Conservation (phyloP, 176 grass and related monocot species). For the Eragrostis nindensis region DNA sequence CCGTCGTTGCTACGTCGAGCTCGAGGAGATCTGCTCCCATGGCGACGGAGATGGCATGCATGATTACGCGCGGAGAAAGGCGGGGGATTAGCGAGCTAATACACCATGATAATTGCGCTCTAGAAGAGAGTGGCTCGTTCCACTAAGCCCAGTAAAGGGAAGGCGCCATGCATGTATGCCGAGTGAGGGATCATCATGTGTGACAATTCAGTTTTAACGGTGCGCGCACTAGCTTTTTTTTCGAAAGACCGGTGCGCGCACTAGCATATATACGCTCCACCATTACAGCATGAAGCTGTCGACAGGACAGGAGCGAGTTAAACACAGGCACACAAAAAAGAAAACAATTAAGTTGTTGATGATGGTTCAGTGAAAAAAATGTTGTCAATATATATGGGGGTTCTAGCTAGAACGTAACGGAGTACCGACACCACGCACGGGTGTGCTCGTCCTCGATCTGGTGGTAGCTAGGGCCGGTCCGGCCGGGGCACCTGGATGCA, state of each 20-base stretch:
- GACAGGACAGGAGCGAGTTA: neutral
- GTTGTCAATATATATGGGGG: neutral
- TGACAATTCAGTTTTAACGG: conserved; percentile 84
- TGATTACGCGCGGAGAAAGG: conserved; percentile 31
- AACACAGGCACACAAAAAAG: neutral
- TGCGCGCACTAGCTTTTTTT: conserved; percentile 56
- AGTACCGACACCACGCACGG: too few relatives aligned
- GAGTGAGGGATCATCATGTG: conserved; percentile 36
- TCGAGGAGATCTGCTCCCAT: neutral
- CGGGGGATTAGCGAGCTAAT: conserved; percentile 32
- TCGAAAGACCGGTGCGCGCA: conserved; percentile 70
- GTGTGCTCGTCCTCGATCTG: neutral
- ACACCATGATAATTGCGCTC: conserved; percentile 43
- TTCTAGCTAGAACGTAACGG: neutral
- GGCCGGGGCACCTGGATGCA: neutral
- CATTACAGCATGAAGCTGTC: neutral
- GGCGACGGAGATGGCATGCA: too few relatives aligned
- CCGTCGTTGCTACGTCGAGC: conserved; percentile 34
- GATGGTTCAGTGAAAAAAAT: neutral
- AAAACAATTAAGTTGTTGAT: neutral
- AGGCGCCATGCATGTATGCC: neutral
- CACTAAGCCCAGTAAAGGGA: neutral
- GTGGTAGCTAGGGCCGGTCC: too few relatives aligned
- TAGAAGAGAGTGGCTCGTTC: conserved; percentile 39
- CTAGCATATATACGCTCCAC: conserved; percentile 6